Evolutionary conservation across 176 grass and related monocot species (phyloP).

Genomic region (Ensete ventricosum): DNA sequence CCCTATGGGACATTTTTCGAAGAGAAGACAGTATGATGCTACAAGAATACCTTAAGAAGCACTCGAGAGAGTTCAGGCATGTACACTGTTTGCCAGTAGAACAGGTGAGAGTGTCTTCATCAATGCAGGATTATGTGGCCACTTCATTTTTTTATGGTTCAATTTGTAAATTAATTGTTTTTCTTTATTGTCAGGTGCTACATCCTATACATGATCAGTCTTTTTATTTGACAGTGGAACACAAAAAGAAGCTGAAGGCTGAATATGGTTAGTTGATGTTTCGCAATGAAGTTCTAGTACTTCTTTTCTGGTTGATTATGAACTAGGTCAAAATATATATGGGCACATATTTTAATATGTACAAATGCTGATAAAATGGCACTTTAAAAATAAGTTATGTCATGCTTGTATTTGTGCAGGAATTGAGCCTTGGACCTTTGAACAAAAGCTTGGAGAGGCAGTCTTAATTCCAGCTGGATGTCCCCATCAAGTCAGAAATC

Average conservation of each 20-base stretch:
- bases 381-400: not conserved
- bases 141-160: not conserved
- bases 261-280: conserved; percentile 49
- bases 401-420: conserved; percentile 26
- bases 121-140: not conserved
- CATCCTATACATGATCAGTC: conserved; percentile 68
- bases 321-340: not conserved
- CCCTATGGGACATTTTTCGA: conserved; percentile 79
- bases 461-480: conserved; percentile 71
- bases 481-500: conserved; percentile 80
- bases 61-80: conserved; percentile 71
- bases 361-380: not conserved
- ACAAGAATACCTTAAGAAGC: conserved; percentile 35
- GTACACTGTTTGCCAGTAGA: conserved; percentile 44
- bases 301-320: not conserved
- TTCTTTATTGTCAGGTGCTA: conserved; percentile 25
- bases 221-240: conserved; percentile 52
- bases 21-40: conserved; percentile 48
- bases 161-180: not conserved
- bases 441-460: conserved; percentile 67
- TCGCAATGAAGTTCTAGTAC: too few species aligned
- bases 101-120: conserved; percentile 28
- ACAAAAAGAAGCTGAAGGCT: conserved; percentile 62
- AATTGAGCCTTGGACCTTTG: conserved; percentile 76
- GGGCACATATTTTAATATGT: not conserved